Evolutionary conservation across 176 grass and related monocot species (phyloP).

Genomic region (Carex kokanica): DNA sequence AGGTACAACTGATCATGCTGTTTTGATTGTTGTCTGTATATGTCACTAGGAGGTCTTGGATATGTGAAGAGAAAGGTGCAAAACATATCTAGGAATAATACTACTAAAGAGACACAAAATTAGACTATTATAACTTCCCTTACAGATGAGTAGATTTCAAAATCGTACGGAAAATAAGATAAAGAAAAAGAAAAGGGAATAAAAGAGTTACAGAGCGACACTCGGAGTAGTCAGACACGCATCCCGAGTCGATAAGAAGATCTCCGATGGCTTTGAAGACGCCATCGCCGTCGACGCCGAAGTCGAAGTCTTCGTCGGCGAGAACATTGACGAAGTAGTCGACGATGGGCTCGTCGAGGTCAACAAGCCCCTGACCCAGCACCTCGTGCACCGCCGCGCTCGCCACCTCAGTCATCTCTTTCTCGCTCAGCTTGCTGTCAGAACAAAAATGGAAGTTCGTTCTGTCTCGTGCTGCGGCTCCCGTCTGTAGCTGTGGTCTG

Average conservation of each 20-base stretch:
- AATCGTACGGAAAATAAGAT: not conserved
- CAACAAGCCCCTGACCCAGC: conserved; percentile 42
- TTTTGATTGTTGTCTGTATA: not conserved
- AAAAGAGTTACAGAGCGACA: conserved; percentile 48
- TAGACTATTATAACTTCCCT: not conserved
- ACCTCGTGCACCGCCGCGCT: conserved; percentile 90
- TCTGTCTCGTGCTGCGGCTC: not conserved
- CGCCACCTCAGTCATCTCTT: conserved; percentile 35
- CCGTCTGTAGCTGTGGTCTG: not conserved
- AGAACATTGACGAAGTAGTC: conserved; percentile 96
- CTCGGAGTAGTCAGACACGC: conserved; percentile 57
- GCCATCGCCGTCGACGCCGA: conserved; percentile 71
- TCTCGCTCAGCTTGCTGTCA: not conserved
- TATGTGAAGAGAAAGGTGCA: not conserved
- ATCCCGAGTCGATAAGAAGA: conserved; percentile 70
- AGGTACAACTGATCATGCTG: not conserved
- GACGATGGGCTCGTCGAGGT: conserved; percentile 83
- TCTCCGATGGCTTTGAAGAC: conserved; percentile 80
- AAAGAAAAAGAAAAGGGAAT: not conserved
- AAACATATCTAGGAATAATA: not conserved
- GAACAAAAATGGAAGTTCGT: not conserved
- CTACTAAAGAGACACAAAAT: not conserved
- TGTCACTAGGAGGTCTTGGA: not conserved
- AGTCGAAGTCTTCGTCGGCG: conserved; percentile 97
- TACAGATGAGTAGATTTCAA: not conserved